Base-by-base conservation (phyloP, 306 rosid genomes). In the Malus sieversii region DNA sequence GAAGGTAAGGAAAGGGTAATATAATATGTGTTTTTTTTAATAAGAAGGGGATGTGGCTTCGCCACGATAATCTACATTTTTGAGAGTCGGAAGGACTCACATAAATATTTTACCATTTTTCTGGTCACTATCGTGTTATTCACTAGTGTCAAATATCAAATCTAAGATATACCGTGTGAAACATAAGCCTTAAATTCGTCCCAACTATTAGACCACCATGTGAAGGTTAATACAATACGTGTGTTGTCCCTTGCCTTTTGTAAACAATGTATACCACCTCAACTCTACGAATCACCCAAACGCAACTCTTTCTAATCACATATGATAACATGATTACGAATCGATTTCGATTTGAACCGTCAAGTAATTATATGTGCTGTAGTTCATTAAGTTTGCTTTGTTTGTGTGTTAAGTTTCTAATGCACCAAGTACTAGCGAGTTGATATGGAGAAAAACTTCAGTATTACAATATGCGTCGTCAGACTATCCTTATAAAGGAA, bases 21-120 rank as follows among this genome's bases (percentile, higher is more conserved):
- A 48, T 48, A 48, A 15, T 15, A 48, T 15, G 19, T 15, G 42
- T 38, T 38, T 38, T 35, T 38, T 38, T 38, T 7, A 38, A 38
- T 38, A 38, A 38, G 10, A 7, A 38, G 2, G 9, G 10, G 42
- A 38, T 0, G 0, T 35, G 9, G 9, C 2, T 35, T 35, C 9
- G 2, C 10, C 9, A 38, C 10, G 10, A 38, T 38, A 38, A 38
- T 38, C 10, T 38, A 38, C 9, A 0, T 6, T 46, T 10, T 10
- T 4, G 18, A 14, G 5, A 46, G 18, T 0, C 0, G 5, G 1
- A 1, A 32, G 7, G 22, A 14, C 3, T 1, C 19, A 13, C 8
- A 30, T 38, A 38, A 38, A 38, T 7, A 38, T 38, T 38, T 38
- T 38, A 38, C 2, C 9, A 0, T 38, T 38, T 38, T 38, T 6